Base-by-base conservation (phyloP, 1,284 basidiomycete genomes). In the Leccinum griseonigrum region DNA sequence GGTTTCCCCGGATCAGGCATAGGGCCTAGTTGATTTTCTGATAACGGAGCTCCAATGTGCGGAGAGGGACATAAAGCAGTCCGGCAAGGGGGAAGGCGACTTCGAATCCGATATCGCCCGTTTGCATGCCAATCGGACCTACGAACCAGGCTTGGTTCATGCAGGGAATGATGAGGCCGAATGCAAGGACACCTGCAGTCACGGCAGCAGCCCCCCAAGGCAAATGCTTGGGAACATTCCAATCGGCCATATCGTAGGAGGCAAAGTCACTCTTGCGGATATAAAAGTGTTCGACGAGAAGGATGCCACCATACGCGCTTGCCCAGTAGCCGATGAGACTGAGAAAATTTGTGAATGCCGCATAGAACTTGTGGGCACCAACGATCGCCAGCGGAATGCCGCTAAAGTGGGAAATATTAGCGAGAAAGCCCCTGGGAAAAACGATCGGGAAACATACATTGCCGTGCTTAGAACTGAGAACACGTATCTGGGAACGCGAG, bases 391-490 rank as follows among this genome's bases (percentile, higher is more conserved):
- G 61, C 0, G 89, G 85, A 14, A 90, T 66, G 22, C 74, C 69
- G 52, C 77, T 78, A 34, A 38, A 3, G 29, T 6, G 14, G 32
- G 14, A 31, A 22, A 52, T 14, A 40, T 75, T 32, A 72, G 63
- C 13, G 28, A 14, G 26, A 54, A 18, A 32, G 48, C 57, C 31
- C 6, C 10, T 16, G 14, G 9, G 34, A 36, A 46, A 56, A 59
- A 58, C 22, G 18, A 48, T 43, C 1, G n/a, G 28, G 13, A 32
- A 9, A 80, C 87, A 65, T 66, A 90, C 90, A 97, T 87, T 1
- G 88, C 93, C 0, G 88, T 91, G 1, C 89, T 88, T 50, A 95
- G 72, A 18, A 97, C 71, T 0, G 95, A 92, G 74, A 97, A 93
- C 53, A 94, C 79, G 73, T 95, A 97, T 70, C 96, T 82, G 0